These are phyloP conservation scores for Plasmodium knowlesi DNA, from an alignment of 169 alveolate genomes.

Conservation along the genomic window DNA sequence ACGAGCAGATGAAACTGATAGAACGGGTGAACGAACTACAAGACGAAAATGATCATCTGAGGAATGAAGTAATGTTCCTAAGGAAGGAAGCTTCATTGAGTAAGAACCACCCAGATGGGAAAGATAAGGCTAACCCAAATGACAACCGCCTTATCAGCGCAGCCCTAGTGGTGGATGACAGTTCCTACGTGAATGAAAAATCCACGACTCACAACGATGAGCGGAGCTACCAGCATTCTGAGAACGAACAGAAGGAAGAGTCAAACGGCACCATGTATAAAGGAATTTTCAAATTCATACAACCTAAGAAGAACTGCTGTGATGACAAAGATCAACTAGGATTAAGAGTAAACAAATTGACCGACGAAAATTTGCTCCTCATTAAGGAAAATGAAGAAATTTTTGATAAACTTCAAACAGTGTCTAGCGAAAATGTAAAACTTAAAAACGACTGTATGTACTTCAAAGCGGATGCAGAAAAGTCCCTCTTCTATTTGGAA, in stretches of 20 bases:
- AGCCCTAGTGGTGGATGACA: neutral
- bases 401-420: conserved; percentile 38
- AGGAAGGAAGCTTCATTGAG: neutral
- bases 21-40: conserved; percentile 7
- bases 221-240: neutral
- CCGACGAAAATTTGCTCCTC: conserved; percentile 50
- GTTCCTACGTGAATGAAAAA: neutral
- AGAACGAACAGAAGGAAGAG: neutral
- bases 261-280: neutral
- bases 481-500: conserved; percentile 50
- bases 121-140: neutral
- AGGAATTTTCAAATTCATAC: conserved; percentile 9
- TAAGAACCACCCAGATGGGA: neutral
- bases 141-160: neutral
- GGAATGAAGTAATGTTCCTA: conserved; percentile 18
- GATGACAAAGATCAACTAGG: conserved; percentile 35
- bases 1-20: conserved; percentile 18
- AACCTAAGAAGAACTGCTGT: neutral
- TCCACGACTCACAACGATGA: neutral
- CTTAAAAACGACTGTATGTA: conserved; percentile 59
- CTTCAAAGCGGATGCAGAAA: conserved; percentile 70
- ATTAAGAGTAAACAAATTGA: conserved; percentile 11
- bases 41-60: conserved; percentile 46
- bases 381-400: conserved; percentile 74
- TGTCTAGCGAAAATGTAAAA: conserved; percentile 66